Evolutionary conservation across 139 green algal genomes (phyloP), one percentile per base, ranked within the genome.

Genomic region (Chlorella sp.): DNA sequence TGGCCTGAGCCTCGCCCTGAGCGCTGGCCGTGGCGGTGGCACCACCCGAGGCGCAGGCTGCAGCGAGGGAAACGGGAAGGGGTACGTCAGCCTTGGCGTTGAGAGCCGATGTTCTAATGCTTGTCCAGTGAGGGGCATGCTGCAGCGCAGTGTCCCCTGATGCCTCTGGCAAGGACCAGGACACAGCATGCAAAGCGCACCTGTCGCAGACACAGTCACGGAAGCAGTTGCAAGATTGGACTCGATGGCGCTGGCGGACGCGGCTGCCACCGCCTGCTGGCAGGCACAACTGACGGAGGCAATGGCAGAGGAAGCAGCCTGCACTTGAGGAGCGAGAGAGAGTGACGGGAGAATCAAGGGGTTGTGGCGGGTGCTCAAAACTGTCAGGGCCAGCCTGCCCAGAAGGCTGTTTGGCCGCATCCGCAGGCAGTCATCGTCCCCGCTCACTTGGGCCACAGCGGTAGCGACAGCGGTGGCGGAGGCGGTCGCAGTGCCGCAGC

Each of bases 291-390:
- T 23, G 23, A 67, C 76, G 38, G 60, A 73, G 23, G 76, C 76
- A 7, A 82, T 82, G 60, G 76, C 76, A 5, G 76, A 73, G 13
- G 55, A 71, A 26, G 76, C 76, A 21, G 76, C 76, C 60, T 71
- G 60, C 44, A 51, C 9, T n/a, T n/a, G n/a, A n/a, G n/a, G n/a
- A n/a, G n/a, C n/a, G n/a, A n/a, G n/a, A n/a, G n/a, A n/a, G n/a
- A n/a, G n/a, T n/a, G n/a, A n/a, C n/a, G n/a, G n/a, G n/a, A n/a
- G n/a, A n/a, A n/a, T n/a, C n/a, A n/a, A n/a, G n/a, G n/a, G n/a
- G n/a, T n/a, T n/a, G n/a, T n/a, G n/a, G n/a, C n/a, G n/a, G n/a
- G n/a, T n/a, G n/a, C n/a, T n/a, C n/a, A n/a, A n/a, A n/a, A n/a
- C n/a, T n/a, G n/a, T n/a, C n/a, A n/a, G n/a, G n/a, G n/a, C n/a